A percentile compares a stretch with the other conserved stretches of the same genome.
These are phyloP conservation scores for Termitomyces titanicus DNA, from an alignment of 768 basidiomycete species.

Conservation along the genomic window DNA sequence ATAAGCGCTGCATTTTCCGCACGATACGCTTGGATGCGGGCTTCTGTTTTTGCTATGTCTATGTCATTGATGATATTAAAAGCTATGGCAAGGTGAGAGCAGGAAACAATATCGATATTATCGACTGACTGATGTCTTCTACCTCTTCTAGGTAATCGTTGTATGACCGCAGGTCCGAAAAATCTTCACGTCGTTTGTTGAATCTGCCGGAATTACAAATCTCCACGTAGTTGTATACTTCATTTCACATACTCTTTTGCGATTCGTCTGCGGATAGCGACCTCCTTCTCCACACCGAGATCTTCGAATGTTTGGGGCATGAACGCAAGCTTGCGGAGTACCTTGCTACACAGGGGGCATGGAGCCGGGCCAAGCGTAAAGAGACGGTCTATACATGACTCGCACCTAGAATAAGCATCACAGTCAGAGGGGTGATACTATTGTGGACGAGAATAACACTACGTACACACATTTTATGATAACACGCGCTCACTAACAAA, in stretches of 20 bases:
- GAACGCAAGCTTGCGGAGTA: conserved; percentile 91
- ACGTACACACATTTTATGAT: conserved; percentile 87
- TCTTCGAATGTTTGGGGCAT: conserved; percentile 95
- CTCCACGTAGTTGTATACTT: background rate
- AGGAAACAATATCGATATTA: conserved; percentile 7
- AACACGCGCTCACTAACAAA: conserved; percentile 92
- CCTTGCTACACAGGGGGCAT: conserved; percentile 89
- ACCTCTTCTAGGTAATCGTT: conserved; percentile 97
- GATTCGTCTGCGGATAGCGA: conserved; percentile 81
- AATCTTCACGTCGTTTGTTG: conserved; percentile 92
- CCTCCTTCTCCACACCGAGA: conserved; percentile 90
- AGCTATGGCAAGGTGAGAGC: conserved; percentile 41
- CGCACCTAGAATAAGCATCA: conserved; percentile 62
- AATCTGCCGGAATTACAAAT: conserved; percentile 51
- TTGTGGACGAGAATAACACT: background rate
- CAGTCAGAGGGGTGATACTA: background rate
- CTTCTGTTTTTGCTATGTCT: conserved; percentile 77
- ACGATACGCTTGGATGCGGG: conserved; percentile 73
- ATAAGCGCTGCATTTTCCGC: conserved; percentile 80
- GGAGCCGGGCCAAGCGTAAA: conserved; percentile 96
- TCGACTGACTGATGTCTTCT: conserved; percentile 68
- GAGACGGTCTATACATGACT: conserved; percentile 94
- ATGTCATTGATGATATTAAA: conserved; percentile 95
- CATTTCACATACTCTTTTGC: conserved; percentile 71
- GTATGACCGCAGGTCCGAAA: conserved; percentile 71